Conservation (phyloP, 768 basidiomycete genomes). For the Scleroderma bovista region DNA sequence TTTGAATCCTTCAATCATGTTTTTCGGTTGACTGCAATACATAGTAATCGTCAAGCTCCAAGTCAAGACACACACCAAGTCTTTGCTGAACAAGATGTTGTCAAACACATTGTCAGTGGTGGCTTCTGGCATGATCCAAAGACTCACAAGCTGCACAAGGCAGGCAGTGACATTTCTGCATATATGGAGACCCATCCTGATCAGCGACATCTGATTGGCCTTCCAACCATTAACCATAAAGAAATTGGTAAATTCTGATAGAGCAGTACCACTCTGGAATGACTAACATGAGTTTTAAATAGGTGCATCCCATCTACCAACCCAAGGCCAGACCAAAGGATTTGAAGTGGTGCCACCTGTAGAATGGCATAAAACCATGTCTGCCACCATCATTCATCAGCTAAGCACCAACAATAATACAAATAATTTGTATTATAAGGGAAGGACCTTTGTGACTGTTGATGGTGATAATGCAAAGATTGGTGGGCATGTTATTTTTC, state of each 20-base stretch:
- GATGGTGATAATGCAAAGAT: constrained; percentile 4
- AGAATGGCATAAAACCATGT: constrained; percentile 2
- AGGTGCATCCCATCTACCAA: constrained; percentile 1
- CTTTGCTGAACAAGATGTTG: constrained; percentile 3
- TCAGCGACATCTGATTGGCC: constrained; percentile 2
- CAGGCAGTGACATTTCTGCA: not conserved
- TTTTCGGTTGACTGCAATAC: not conserved
- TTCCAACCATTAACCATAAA: not conserved
- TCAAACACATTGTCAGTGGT: constrained; percentile 9
- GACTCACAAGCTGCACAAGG: not conserved
- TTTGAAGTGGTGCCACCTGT: not conserved
- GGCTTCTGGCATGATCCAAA: constrained; percentile 8
- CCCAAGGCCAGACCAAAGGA: not conserved
- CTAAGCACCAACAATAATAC: not conserved
- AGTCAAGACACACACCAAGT: constrained; percentile 12
- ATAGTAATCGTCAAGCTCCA: constrained; percentile 12
- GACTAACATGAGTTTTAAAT: not conserved
- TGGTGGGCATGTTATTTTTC: constrained; percentile 1
- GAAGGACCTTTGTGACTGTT: not conserved
- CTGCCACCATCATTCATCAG: not conserved
- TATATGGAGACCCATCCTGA: constrained; percentile 5
- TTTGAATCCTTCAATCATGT: not conserved
- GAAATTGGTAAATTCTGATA: constrained; percentile 1
- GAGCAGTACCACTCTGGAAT: not conserved
- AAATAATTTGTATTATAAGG: not conserved